Conservation (phyloP, 495 filamentous ascomycete species). For the Xylaria intraflava region DNA sequence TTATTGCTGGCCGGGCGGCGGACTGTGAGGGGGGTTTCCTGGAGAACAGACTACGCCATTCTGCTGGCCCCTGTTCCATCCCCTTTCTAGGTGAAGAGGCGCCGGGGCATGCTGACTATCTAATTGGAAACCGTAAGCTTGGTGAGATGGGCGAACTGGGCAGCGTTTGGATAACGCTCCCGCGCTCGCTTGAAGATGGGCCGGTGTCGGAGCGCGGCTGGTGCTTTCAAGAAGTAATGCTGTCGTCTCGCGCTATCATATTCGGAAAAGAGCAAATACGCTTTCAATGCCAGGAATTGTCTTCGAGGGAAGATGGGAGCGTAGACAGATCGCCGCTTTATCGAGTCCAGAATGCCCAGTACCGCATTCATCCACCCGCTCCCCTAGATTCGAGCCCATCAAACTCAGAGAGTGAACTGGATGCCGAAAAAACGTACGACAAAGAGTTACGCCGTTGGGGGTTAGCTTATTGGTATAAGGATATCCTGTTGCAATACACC, state of each 20-base stretch:
- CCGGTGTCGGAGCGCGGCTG: neutral
- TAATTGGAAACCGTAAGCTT: too few species aligned
- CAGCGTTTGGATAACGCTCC: neutral
- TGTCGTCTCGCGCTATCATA: neutral
- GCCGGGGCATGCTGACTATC: neutral
- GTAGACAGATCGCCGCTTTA: neutral
- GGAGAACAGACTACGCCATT: neutral
- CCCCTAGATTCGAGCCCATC: neutral
- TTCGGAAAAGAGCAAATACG: neutral
- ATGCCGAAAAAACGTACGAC: neutral
- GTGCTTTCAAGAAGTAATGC: conserved; percentile 1
- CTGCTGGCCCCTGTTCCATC: neutral
- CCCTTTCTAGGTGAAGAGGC: neutral
- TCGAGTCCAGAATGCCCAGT: neutral
- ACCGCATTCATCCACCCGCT: neutral
- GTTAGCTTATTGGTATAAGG: neutral
- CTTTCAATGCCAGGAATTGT: neutral
- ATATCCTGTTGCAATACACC: neutral
- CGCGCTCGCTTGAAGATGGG: neutral
- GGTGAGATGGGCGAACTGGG: neutral
- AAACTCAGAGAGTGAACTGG: neutral
- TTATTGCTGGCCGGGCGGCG: neutral
- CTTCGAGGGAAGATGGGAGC: neutral
- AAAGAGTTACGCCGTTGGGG: conserved; percentile 11
- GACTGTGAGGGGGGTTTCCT: neutral